These are phyloP conservation scores for Actinidia chinensis DNA, from an alignment of 179 eudicot species.

Conservation along the genomic window DNA sequence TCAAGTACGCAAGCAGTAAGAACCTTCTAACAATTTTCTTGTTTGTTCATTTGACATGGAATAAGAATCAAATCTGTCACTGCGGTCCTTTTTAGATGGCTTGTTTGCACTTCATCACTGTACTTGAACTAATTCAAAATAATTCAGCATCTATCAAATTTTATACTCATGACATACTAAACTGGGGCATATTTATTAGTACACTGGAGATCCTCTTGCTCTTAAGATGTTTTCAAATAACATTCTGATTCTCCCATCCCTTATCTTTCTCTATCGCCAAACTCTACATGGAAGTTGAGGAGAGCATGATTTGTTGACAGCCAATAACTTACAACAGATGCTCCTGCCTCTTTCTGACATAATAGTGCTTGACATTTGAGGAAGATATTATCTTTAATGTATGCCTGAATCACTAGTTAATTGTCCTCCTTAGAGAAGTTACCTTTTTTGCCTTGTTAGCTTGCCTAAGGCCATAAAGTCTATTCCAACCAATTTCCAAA, in stretches of 20 bases:
- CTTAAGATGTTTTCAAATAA: not conserved
- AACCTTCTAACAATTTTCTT: not conserved
- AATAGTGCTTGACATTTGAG: not conserved
- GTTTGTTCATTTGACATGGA: not conserved
- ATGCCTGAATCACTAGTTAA: not conserved
- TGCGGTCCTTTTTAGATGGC: not conserved
- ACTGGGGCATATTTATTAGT: slow-evolving; percentile 5
- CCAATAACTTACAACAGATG: not conserved
- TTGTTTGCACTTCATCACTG: not conserved
- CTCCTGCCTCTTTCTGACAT: not conserved
- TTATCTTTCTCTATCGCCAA: not conserved
- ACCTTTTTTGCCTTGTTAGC: not conserved
- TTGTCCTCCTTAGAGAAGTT: not conserved
- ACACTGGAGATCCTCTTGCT: not conserved
- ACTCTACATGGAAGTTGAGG: not conserved
- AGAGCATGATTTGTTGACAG: not conserved
- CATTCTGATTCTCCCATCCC: not conserved
- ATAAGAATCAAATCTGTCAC: not conserved
- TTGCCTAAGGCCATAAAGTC: not conserved
- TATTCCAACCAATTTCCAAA: slow-evolving; percentile 2
- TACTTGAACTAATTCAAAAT: not conserved
- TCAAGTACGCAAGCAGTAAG: not conserved
- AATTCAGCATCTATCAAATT: not conserved
- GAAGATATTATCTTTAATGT: not conserved
- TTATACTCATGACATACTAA: not conserved